Evolutionary conservation across 2,329 filamentous ascomycete species (phyloP).

Genomic region (Malbranchea zuffiana): DNA sequence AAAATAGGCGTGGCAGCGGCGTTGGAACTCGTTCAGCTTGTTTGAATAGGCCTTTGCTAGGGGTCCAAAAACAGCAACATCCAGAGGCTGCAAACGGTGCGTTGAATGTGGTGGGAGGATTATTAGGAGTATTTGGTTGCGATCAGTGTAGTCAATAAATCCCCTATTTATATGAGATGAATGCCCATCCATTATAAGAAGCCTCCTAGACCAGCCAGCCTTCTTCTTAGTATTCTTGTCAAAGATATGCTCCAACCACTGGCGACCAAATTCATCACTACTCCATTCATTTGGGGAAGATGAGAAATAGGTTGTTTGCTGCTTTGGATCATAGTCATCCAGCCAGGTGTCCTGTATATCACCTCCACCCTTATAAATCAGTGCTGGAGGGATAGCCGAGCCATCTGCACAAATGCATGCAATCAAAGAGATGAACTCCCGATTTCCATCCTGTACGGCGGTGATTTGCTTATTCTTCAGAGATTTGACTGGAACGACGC

Average conservation of each 20-base stretch:
- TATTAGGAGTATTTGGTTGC: conserved; percentile 2
- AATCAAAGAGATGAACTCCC: conserved; percentile 2
- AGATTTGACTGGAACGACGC: conserved; percentile 1
- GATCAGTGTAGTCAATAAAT: conserved; percentile 5
- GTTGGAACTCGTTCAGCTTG: not conserved
- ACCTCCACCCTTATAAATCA: not conserved
- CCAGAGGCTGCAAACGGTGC: conserved; percentile 7
- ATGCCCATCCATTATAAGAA: conserved; percentile 7
- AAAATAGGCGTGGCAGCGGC: not conserved
- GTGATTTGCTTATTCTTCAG: conserved; percentile 1
- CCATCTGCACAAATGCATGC: not conserved
- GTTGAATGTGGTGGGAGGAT: conserved; percentile 8
- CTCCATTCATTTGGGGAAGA: conserved; percentile 7
- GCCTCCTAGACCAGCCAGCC: not conserved
- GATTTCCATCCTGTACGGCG: too few relatives aligned
- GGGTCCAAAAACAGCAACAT: conserved; percentile 4
- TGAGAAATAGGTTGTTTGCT: conserved; percentile 6
- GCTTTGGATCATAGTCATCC: not conserved
- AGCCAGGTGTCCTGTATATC: conserved; percentile 9
- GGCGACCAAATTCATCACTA: conserved; percentile 6
- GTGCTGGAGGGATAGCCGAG: not conserved
- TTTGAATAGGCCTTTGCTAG: conserved; percentile 2
- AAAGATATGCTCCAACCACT: conserved; percentile 3
- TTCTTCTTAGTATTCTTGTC: conserved; percentile 1
- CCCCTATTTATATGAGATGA: conserved; percentile 8